Conservation (phyloP, 2,329 filamentous ascomycete species). For the Hawksworthiomyces lignivorus region DNA sequence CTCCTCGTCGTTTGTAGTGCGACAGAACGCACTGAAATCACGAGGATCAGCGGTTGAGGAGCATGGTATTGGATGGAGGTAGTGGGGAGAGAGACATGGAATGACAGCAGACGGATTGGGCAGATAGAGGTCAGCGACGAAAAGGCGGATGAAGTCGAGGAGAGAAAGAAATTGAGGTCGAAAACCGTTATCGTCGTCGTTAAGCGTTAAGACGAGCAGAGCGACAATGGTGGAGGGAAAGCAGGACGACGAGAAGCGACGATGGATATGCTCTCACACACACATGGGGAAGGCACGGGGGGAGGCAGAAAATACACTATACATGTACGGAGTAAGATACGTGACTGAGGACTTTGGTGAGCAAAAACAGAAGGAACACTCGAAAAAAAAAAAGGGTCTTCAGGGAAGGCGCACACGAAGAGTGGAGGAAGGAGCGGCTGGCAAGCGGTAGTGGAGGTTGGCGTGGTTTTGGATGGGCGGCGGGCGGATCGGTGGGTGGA, state of each 20-base stretch:
- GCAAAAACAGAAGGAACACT: constrained; percentile 1
- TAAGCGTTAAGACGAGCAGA: too few species aligned
- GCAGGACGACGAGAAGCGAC: too few species aligned
- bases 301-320: too few species aligned
- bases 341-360: too few species aligned
- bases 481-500: constrained; percentile 5
- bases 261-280: too few species aligned
- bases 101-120: too few species aligned
- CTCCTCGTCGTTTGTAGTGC: constrained; percentile 4
- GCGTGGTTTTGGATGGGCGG: too few species aligned
- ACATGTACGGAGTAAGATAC: too few species aligned
- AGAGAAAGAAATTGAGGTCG: too few species aligned
- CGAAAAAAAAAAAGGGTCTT: constrained; percentile 2
- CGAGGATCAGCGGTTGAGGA: constrained; percentile 1
- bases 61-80: constrained; percentile 2
- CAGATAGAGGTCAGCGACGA: not conserved
- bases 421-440: constrained; percentile 6
- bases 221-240: not conserved
- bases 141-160: not conserved
- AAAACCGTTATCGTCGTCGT: too few species aligned
- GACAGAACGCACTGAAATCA: constrained; percentile 5
- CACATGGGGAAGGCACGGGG: too few species aligned
- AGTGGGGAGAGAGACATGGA: too few species aligned
- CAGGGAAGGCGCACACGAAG: not conserved
- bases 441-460: constrained; percentile 6